Evolutionary conservation across 2,329 filamentous ascomycete species (phyloP).

Genomic region (Botrytis tulipae): DNA sequence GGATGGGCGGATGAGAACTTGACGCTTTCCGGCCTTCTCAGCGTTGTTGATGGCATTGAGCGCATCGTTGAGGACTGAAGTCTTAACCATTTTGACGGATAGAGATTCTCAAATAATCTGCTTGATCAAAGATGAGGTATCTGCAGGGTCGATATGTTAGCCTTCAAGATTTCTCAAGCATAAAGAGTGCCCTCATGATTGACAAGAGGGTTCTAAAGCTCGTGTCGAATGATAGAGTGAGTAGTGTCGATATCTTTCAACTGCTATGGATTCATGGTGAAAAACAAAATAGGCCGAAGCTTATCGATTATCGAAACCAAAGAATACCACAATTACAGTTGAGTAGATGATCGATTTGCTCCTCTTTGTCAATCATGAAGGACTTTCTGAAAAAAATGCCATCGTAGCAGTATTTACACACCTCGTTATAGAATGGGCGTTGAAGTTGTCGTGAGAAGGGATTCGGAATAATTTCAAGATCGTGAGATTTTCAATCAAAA

Average conservation of each 20-base stretch:
- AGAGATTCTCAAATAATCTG: slow-evolving; percentile 76
- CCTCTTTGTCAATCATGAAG: slow-evolving; percentile 42
- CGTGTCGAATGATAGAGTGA: slow-evolving; percentile 61
- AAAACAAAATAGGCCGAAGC: not conserved
- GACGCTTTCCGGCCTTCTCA: slow-evolving; percentile 99
- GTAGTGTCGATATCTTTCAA: slow-evolving; percentile 53
- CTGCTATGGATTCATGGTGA: slow-evolving; percentile 24
- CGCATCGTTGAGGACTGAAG: slow-evolving; percentile 98
- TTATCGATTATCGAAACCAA: not conserved
- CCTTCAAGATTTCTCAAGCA: slow-evolving; percentile 59
- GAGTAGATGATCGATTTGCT: slow-evolving; percentile 53
- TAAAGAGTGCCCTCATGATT: slow-evolving; percentile 65
- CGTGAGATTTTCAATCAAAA: not conserved
- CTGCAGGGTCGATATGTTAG: slow-evolving; percentile 56
- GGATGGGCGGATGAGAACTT: slow-evolving; percentile 95
- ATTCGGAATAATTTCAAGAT: slow-evolving; percentile 1
- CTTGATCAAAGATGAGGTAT: slow-evolving; percentile 61
- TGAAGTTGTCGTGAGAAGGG: slow-evolving; percentile 4
- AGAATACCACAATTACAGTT: slow-evolving; percentile 23
- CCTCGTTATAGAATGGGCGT: slow-evolving; percentile 30
- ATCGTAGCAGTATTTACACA: slow-evolving; percentile 34
- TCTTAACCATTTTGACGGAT: slow-evolving; percentile 93
- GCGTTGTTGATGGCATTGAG: slow-evolving; percentile 99
- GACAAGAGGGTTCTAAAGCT: slow-evolving; percentile 66
- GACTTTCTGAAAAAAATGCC: slow-evolving; percentile 24